Conservation (phyloP, 1,284 basidiomycete species). For the Stereum hirsutum region DNA sequence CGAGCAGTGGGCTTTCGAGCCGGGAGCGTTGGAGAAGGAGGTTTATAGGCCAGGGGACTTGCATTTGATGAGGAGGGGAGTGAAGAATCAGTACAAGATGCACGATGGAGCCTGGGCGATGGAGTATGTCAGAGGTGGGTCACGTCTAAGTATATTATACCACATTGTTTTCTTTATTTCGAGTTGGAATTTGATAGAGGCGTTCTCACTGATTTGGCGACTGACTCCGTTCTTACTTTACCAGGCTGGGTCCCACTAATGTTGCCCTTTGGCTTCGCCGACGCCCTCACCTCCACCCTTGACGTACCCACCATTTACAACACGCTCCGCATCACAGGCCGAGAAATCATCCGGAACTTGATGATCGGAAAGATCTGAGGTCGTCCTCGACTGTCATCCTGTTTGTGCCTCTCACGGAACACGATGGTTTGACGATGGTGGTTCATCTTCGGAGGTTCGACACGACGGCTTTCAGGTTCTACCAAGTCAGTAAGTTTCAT, state of each 20-base stretch:
- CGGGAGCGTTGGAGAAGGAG: conserved; percentile 80
- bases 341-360: conserved; percentile 79
- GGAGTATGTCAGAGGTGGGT: conserved; percentile 83
- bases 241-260: conserved; percentile 86
- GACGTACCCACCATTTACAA: conserved; percentile 80
- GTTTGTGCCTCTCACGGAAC: no score
- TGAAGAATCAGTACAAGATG: conserved; percentile 97
- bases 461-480: no score
- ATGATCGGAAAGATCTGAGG: conserved; percentile 88
- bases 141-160: not conserved
- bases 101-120: conserved; percentile 91
- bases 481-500: no score
- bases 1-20: conserved; percentile 85
- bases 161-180: no score
- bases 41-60: conserved; percentile 78
- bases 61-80: conserved; percentile 76
- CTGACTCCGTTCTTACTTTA: not conserved
- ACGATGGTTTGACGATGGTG: no score
- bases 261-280: conserved; percentile 90
- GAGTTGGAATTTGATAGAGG: no score
- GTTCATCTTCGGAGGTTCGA: no score
- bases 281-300: conserved; percentile 81
- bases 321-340: conserved; percentile 71
- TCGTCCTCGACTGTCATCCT: no score
- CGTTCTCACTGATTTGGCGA: not conserved